Conservation (phyloP, 148 eudicot genomes). For the Silene latifolia region DNA sequence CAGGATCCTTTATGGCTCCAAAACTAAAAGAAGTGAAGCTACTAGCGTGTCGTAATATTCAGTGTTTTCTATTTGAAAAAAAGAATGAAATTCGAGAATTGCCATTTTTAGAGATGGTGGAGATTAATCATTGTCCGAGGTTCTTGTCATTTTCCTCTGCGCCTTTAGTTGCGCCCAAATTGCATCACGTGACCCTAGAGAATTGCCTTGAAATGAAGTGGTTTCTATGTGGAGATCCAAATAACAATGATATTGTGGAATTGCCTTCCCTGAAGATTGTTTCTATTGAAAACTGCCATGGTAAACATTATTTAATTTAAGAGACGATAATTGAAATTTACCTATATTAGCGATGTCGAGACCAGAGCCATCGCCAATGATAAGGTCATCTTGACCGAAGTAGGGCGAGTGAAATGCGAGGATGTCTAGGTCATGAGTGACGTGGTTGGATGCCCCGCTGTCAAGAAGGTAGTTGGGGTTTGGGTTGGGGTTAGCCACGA, state of each 20-base stretch:
- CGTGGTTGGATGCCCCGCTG: too few relatives aligned
- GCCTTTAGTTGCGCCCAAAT: background rate
- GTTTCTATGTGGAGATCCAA: background rate
- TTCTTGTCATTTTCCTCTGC: background rate
- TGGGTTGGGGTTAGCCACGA: too few relatives aligned
- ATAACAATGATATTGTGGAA: background rate
- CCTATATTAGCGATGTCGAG: too few relatives aligned
- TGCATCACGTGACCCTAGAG: background rate
- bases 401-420: too few relatives aligned
- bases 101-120: background rate
- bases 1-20: slow-evolving; percentile 1
- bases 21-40: background rate
- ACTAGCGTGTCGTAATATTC: rapidly evolving
- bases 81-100: background rate
- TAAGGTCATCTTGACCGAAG: too few relatives aligned
- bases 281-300: background rate
- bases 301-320: too few relatives aligned
- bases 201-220: background rate
- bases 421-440: too few relatives aligned
- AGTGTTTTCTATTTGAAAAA: background rate
- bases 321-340: too few relatives aligned
- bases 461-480: too few relatives aligned
- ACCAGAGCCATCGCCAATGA: too few relatives aligned
- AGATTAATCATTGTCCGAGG: background rate
- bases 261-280: background rate